Percentiles rank a stretch among this genome's conserved stretches.
These are phyloP conservation scores for Pisolithus marmoratus DNA, from an alignment of 768 basidiomycete species.

Conservation along the genomic window DNA sequence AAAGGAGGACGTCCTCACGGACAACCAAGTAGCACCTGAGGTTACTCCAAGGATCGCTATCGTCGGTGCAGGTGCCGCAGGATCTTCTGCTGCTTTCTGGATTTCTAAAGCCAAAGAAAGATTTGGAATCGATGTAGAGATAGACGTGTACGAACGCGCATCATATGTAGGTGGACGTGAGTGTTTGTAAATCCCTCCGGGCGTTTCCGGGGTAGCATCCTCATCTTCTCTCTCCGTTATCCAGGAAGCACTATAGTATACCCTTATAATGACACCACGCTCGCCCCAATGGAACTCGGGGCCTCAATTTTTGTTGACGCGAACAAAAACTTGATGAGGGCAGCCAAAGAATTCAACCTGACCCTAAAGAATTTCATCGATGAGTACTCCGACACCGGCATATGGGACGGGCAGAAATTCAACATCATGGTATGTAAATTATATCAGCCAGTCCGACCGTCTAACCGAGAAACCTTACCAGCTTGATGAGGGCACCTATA, in stretches of 20 bases:
- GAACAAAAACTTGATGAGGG: slow-evolving; percentile 70
- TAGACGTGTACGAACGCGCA: slow-evolving; percentile 80
- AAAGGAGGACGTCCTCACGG: slow-evolving; percentile 17
- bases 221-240: background rate
- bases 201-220: background rate
- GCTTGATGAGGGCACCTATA: slow-evolving; percentile 36
- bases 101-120: slow-evolving; percentile 73
- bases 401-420: slow-evolving; percentile 82
- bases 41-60: slow-evolving; percentile 64
- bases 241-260: slow-evolving; percentile 74
- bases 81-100: slow-evolving; percentile 81
- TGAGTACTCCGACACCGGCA: slow-evolving; percentile 44
- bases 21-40: slow-evolving; percentile 13
- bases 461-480: slow-evolving; percentile 11
- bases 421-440: slow-evolving; percentile 49
- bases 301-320: slow-evolving; percentile 80
- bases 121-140: slow-evolving; percentile 60
- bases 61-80: slow-evolving; percentile 87
- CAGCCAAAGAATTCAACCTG: slow-evolving; percentile 75
- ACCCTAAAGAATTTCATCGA: slow-evolving; percentile 46
- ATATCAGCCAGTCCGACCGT: too few relatives aligned
- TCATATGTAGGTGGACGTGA: slow-evolving; percentile 80
- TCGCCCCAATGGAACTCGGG: slow-evolving; percentile 73
- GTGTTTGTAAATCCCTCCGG: slow-evolving; percentile 28
- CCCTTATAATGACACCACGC: slow-evolving; percentile 55